Conservation (phyloP, 306 rosid species). For the Erythrophleum fordii region DNA sequence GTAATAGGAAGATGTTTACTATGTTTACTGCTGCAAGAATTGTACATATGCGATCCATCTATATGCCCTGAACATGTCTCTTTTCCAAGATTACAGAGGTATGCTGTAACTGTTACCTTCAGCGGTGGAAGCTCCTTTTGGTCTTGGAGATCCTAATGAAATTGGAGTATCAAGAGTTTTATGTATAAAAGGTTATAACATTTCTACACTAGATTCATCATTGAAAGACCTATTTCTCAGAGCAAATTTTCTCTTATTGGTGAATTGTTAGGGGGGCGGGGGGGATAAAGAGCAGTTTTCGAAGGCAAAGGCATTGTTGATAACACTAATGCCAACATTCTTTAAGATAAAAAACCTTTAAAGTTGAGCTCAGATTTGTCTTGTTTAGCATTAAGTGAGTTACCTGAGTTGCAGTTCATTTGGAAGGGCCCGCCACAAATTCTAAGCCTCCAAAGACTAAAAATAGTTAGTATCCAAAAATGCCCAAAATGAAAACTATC, state of each 20-base stretch:
- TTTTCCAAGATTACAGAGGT: not conserved
- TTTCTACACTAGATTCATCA: not conserved
- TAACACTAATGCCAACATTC: not conserved
- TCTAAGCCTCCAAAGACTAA: not conserved
- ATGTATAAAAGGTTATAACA: not conserved
- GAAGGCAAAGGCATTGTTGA: not conserved
- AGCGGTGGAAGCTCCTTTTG: not conserved
- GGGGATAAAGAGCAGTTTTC: not conserved
- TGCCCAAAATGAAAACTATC: not conserved
- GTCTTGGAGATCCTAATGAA: not conserved
- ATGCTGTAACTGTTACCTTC: not conserved
- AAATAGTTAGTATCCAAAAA: too few relatives aligned
- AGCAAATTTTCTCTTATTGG: not conserved
- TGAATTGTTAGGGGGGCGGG: not conserved
- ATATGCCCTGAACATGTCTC: not conserved
- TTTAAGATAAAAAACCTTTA: not conserved
- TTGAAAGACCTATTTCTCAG: not conserved
- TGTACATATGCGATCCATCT: not conserved
- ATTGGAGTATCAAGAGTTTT: not conserved
- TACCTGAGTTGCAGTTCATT: not conserved
- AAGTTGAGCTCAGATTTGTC: not conserved
- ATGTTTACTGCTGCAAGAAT: not conserved
- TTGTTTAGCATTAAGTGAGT: fast-evolving
- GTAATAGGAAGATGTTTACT: not conserved
- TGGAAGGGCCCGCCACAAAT: not conserved